Conservation (phyloP, 352 stramenopile genomes). For the Globisporangium nagaii region DNA sequence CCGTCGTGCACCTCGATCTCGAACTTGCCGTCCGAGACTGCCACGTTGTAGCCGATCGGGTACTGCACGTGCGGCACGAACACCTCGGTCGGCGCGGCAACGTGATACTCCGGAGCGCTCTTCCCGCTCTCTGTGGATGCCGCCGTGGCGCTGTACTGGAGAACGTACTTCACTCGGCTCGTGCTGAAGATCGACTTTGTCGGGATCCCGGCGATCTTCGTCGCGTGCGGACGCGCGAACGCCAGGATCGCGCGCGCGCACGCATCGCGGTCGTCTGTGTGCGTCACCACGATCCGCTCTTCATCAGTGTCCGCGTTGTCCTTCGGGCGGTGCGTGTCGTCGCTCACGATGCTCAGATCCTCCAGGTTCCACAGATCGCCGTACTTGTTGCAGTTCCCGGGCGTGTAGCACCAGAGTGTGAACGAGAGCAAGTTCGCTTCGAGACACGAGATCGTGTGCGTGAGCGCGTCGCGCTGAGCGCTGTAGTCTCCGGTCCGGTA, state of each 20-base stretch:
- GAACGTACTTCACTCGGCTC: constrained; percentile 41
- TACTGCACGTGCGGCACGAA: constrained; percentile 78
- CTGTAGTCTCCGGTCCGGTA: constrained; percentile 47
- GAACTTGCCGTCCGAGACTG: constrained; percentile 55
- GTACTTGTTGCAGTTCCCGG: constrained; percentile 68
- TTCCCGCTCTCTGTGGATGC: constrained; percentile 16
- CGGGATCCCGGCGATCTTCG: constrained; percentile 60
- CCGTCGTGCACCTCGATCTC: constrained; percentile 40
- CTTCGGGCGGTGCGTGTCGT: constrained; percentile 9
- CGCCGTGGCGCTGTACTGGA: constrained; percentile 50
- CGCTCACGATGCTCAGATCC: constrained; percentile 78
- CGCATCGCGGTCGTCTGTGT: constrained; percentile 24
- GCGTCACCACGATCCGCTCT: too few species aligned
- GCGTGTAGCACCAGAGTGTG: constrained; percentile 89
- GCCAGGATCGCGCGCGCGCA: constrained; percentile 43
- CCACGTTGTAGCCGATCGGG: constrained; percentile 46
- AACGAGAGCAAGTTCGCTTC: constrained; percentile 78
- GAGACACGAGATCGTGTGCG: constrained; percentile 68
- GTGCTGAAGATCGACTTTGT: constrained; percentile 56
- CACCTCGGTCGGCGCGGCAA: constrained; percentile 40
- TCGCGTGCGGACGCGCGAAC: constrained; percentile 63
- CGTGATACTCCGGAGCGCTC: background rate
- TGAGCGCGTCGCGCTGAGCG: constrained; percentile 49
- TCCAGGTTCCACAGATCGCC: constrained; percentile 87
- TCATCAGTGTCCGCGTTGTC: background rate